Conservation (phyloP, 225 moss, liverwort and hornwort genomes). For the Marchantia polymorpha region DNA sequence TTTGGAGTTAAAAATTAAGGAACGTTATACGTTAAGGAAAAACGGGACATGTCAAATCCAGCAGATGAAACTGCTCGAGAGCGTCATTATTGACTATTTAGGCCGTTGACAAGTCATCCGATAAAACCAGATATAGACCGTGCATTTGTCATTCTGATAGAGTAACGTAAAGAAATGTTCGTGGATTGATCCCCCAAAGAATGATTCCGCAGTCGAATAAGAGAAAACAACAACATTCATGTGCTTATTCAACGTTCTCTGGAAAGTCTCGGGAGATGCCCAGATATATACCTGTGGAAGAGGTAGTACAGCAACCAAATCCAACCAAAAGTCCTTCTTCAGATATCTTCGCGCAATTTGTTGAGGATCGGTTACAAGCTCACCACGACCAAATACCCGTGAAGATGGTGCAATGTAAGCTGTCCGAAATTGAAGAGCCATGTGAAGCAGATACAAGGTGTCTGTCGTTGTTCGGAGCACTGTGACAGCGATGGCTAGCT, state of each 20-base stretch:
- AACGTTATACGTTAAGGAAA: too few species aligned
- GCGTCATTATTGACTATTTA: too few species aligned
- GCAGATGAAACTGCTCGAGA: too few species aligned
- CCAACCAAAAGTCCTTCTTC: constrained; percentile 52
- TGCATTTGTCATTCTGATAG: too few species aligned
- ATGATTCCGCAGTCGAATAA: too few species aligned
- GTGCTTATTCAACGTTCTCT: neutral
- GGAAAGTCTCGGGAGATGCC: neutral
- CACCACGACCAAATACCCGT: constrained; percentile 55
- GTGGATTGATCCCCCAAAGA: too few species aligned
- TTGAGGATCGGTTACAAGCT: constrained; percentile 47
- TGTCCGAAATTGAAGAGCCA: constrained; percentile 61
- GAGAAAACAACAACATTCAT: too few species aligned
- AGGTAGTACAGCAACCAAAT: constrained; percentile 48
- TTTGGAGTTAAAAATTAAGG: too few species aligned
- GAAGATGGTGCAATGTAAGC: constrained; percentile 53
- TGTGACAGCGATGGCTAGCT: constrained; percentile 61
- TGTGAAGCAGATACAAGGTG: constrained; percentile 74
- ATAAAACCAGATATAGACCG: too few species aligned
- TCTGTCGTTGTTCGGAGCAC: constrained; percentile 75
- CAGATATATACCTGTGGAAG: constrained; percentile 44
- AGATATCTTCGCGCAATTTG: constrained; percentile 41
- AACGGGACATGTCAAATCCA: too few species aligned
- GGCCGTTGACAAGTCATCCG: too few species aligned
- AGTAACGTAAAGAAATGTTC: too few species aligned